Evolutionary conservation across 257 asterid genomes (phyloP).

Genomic region (Solanum lignicaule): DNA sequence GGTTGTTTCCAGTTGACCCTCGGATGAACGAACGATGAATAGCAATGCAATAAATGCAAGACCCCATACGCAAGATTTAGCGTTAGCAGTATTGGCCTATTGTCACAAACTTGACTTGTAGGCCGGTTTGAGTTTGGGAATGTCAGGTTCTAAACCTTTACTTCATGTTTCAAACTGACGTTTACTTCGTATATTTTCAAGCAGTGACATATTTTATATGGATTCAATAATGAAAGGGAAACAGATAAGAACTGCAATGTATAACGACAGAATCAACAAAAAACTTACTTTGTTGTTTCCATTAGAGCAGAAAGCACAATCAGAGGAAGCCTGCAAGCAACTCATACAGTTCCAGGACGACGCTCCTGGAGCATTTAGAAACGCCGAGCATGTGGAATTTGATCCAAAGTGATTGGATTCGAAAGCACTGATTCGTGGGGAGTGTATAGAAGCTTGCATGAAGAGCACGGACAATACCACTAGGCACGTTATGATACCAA

Average conservation of each 20-base stretch:
- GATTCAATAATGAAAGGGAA: neutral
- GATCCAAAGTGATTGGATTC: conserved; percentile 49
- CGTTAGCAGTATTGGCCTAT: neutral
- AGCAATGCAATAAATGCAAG: neutral
- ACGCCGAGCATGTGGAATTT: conserved; percentile 43
- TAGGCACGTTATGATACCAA: conserved; percentile 54
- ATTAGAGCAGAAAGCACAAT: conserved; percentile 51
- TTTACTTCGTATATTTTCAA: neutral
- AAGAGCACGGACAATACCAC: conserved; percentile 36
- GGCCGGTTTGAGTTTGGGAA: neutral
- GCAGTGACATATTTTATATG: neutral
- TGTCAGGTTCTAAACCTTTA: neutral
- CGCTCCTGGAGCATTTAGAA: conserved; percentile 15
- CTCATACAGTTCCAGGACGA: conserved; percentile 51
- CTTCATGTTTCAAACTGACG: neutral
- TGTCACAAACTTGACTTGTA: neutral
- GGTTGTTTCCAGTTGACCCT: neutral
- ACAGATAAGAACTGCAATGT: neutral
- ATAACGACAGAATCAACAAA: neutral
- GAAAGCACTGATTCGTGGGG: conserved; percentile 27
- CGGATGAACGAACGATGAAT: neutral
- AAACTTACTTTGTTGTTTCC: conserved; percentile 37
- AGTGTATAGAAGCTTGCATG: conserved; percentile 33
- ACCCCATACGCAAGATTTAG: neutral
- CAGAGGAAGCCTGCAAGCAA: conserved; percentile 30